A percentile compares a stretch with the other conserved stretches of the same genome.
phyloP scores from a whole-genome alignment of 1,284 basidiomycete genomes.

The Vanrija pseudolonga region DNA sequence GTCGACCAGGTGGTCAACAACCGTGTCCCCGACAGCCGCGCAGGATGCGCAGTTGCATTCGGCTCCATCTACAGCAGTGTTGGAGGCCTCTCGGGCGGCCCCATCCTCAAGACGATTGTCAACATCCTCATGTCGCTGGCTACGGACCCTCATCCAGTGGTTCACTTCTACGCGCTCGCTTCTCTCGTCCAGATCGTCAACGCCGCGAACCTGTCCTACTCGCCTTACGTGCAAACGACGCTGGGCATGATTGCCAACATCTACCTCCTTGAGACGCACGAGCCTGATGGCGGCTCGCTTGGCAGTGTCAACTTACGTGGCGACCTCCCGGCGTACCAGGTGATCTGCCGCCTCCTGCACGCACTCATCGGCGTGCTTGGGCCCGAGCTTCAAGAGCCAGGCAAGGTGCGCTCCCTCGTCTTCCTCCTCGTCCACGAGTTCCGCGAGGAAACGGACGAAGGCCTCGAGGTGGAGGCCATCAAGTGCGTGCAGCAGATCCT shows the following conservation, averaged over 20 bases:
- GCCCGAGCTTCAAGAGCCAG: constrained; percentile 88
- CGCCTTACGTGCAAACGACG: constrained; percentile 81
- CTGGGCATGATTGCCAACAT: constrained; percentile 87
- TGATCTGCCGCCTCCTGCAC: constrained; percentile 86
- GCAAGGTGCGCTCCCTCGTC: constrained; percentile 72
- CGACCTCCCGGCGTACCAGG: constrained; percentile 85
- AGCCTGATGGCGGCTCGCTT: constrained; percentile 85
- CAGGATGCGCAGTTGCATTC: constrained; percentile 90
- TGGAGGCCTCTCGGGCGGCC: constrained; percentile 87
- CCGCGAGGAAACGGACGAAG: constrained; percentile 78
- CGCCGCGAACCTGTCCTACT: constrained; percentile 87
- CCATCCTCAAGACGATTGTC: constrained; percentile 91
- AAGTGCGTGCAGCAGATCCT: constrained; percentile 94
- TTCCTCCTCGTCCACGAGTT: constrained; percentile 84
- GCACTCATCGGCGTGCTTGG: constrained; percentile 91
- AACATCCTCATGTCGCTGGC: constrained; percentile 93
- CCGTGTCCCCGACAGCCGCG: constrained; percentile 85
- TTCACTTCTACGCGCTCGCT: constrained; percentile 88
- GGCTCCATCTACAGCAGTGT: constrained; percentile 92
- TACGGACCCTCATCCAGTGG: constrained; percentile 93
- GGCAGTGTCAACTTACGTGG: constrained; percentile 81
- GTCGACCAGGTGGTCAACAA: constrained; percentile 97
- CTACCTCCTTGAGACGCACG: constrained; percentile 87
- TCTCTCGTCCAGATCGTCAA: constrained; percentile 85
- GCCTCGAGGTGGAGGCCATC: constrained; percentile 87